Evolutionary conservation across 345 rosid genomes (phyloP), one percentile per base, ranked within the genome.

Genomic region (Lumnitzera littorea): DNA sequence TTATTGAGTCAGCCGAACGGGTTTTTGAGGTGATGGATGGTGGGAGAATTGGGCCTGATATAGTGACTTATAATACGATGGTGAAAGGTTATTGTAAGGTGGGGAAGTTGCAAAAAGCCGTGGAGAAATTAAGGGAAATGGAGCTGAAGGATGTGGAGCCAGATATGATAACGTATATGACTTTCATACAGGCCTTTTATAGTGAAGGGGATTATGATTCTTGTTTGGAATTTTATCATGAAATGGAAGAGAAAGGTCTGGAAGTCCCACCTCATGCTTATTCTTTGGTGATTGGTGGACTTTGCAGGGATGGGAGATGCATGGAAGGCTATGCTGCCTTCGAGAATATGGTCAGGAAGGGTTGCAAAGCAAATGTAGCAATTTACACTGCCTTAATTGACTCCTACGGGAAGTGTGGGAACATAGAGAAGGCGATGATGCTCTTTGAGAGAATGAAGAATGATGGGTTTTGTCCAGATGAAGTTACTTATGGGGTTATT

Each of bases 131-230:
- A 53, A 78, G 79, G 62, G 80, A 62, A 56, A 86, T 94, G 99
- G 96, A 88, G 70, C 55, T n/a, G 0, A 78, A 60, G 76, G 75
- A 74, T 5, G 71, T 84, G 67, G 89, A 70, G 24, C 87, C 86
- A 0, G 97, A 94, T 78, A 94, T 85, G 84, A 86, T 90, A 41
- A 90, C 92, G 0, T 83, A 83, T 61, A 75, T 82, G 96, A 90
- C 88, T 15, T 63, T 94, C 78, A 94, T 90, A 4, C 97, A 90
- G 62, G 83, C 87, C 0, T 90, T 80, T 66, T 88, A 94, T 74
- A 74, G 74, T 2, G 95, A 84, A 57, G 84, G 83, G 15, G 84
- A 82, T 68, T 76, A 88, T 61, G 73, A 63, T 78, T 78, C 80
- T 62, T 90, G 96, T 72, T 73, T 90, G 69, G 53, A 79, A 68